Percentiles rank a stretch among this genome's conserved stretches.
Conservation (phyloP, 495 filamentous ascomycete species). For the Aspergillus ostianus region DNA sequence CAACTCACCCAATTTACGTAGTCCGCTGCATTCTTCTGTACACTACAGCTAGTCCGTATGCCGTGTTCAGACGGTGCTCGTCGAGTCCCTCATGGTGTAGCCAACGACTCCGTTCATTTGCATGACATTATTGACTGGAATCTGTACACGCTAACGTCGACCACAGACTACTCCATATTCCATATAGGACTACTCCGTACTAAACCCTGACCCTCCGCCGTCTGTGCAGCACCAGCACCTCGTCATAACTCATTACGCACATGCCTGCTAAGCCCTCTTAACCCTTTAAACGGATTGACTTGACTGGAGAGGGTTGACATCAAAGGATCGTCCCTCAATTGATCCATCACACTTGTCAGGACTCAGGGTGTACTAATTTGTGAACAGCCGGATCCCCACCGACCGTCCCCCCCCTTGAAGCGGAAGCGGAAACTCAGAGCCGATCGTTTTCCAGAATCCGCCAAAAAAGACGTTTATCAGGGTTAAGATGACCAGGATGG, state of each 20-base stretch:
- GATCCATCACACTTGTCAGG: slow-evolving; percentile 16
- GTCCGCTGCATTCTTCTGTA: too few species aligned
- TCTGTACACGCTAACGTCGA: background rate
- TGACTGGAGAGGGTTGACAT: too few species aligned
- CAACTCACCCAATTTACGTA: background rate
- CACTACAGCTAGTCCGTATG: background rate
- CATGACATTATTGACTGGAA: background rate
- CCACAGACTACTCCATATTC: background rate
- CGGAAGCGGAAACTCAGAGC: slow-evolving; percentile 22
- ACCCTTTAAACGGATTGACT: background rate
- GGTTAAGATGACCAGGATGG: slow-evolving; percentile 1
- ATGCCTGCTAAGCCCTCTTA: background rate
- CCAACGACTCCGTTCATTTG: background rate
- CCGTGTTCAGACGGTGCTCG: background rate
- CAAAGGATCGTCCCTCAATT: slow-evolving; percentile 12
- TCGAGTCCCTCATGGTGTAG: background rate
- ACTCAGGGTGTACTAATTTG: slow-evolving; percentile 2
- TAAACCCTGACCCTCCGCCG: background rate
- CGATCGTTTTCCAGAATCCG: slow-evolving; percentile 26
- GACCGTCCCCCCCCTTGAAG: slow-evolving; percentile 25
- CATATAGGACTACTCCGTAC: background rate
- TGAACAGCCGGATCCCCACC: slow-evolving; percentile 30
- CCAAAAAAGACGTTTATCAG: slow-evolving; percentile 8
- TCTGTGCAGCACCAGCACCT: background rate
- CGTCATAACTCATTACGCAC: background rate